Evolutionary conservation across 2,329 filamentous ascomycete genomes (phyloP).

Genomic region (Bertia moriformis): DNA sequence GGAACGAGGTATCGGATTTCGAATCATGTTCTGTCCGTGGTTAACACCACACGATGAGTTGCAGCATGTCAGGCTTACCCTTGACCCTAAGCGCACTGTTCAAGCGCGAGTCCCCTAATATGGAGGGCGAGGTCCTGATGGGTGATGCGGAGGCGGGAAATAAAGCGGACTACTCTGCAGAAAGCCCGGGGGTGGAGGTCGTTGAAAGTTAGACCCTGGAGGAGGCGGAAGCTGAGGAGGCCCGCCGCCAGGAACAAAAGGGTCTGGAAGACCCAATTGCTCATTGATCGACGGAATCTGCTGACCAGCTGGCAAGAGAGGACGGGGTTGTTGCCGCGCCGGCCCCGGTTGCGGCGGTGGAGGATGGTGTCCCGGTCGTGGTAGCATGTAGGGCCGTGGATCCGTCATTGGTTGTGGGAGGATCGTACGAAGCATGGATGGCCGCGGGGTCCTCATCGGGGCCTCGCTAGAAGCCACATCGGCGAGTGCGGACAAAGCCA

Average conservation of each 20-base stretch:
- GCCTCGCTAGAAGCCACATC: background rate
- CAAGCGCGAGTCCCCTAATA: no score
- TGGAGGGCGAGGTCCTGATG: background rate
- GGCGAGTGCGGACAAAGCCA: background rate
- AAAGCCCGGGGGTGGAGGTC: background rate
- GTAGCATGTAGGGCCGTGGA: background rate
- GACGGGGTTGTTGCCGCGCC: background rate
- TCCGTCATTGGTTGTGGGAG: background rate
- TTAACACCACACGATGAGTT: no score
- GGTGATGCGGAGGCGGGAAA: background rate
- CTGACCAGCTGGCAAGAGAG: background rate
- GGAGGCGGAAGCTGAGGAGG: background rate
- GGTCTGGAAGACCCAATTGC: background rate
- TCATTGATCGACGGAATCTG: no score
- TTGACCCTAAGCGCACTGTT: no score
- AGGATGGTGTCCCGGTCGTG: background rate
- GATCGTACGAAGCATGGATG: background rate
- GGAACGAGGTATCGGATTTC: no score
- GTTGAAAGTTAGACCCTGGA: constrained; percentile 1
- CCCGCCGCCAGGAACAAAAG: background rate
- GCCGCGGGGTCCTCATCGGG: background rate
- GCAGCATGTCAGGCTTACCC: no score
- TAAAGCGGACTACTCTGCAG: background rate
- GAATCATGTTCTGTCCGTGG: no score
- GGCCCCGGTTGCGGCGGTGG: background rate